phyloP scores from a whole-genome alignment of 345 rosid species.

The Diplotaxis tenuifolia region DNA sequence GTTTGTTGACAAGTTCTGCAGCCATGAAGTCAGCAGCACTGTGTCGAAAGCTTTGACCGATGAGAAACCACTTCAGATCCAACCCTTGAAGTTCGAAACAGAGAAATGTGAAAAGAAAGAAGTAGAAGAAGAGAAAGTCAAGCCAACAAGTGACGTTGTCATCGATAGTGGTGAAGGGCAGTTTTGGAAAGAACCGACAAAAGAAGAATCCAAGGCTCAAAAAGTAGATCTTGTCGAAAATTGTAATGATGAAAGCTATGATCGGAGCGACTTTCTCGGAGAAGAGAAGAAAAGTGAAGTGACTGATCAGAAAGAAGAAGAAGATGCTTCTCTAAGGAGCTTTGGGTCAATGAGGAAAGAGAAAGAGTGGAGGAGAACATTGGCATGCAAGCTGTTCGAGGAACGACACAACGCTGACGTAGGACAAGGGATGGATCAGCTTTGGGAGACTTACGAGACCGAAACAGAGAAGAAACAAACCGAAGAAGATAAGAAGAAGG shows the following conservation, averaged over 20 bases:
- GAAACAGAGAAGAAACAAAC: slow-evolving; percentile 33
- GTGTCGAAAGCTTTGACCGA: neutral
- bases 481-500: slow-evolving; percentile 23
- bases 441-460: slow-evolving; percentile 89
- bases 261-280: slow-evolving; percentile 27
- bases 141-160: slow-evolving; percentile 37
- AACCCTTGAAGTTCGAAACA: slow-evolving; percentile 32
- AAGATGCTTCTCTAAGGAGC: slow-evolving; percentile 43
- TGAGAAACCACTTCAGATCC: slow-evolving; percentile 25
- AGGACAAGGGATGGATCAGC: slow-evolving; percentile 79
- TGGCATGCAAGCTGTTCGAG: slow-evolving; percentile 90
- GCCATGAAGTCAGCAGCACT: slow-evolving; percentile 34
- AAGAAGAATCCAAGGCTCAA: slow-evolving; percentile 53
- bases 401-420: slow-evolving; percentile 61
- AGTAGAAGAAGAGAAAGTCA: slow-evolving; percentile 49
- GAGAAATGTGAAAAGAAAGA: slow-evolving; percentile 48
- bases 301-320: neutral
- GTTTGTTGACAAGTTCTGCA: slow-evolving; percentile 39
- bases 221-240: slow-evolving; percentile 28
- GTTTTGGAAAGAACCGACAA: slow-evolving; percentile 30
- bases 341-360: slow-evolving; percentile 83
- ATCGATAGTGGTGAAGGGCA: slow-evolving; percentile 47
- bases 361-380: slow-evolving; percentile 93
- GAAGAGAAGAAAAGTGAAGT: slow-evolving; percentile 26
- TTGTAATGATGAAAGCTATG: slow-evolving; percentile 24